Percentiles rank a stretch among this genome's conserved stretches.
Evolutionary conservation across 805 yeast species (phyloP).

Genomic region (Diddensiella transvaalensis): DNA sequence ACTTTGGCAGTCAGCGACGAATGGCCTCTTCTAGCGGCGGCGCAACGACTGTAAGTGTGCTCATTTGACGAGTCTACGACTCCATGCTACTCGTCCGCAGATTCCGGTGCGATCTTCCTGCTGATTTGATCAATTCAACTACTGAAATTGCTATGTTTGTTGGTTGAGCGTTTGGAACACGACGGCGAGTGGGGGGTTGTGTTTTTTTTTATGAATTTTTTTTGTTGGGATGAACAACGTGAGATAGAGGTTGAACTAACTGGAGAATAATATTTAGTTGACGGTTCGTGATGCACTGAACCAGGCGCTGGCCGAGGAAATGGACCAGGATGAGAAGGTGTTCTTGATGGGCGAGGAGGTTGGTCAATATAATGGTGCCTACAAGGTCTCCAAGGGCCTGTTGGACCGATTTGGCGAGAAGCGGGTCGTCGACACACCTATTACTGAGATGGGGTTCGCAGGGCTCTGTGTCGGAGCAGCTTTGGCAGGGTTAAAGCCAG

Average conservation of each 20-base stretch:
- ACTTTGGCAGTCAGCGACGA: conserved; percentile 23
- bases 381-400: conserved; percentile 92
- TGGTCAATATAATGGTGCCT: conserved; percentile 99
- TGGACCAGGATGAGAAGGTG: conserved; percentile 91
- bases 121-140: no score
- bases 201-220: no score
- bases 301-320: conserved; percentile 92
- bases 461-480: conserved; percentile 95
- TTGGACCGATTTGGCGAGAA: conserved; percentile 93
- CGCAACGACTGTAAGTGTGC: conserved; percentile 30
- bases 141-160: no score
- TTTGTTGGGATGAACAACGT: background rate
- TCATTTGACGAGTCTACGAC: no score
- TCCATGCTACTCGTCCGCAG: background rate
- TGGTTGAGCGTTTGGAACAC: no score
- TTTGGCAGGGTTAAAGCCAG: conserved; percentile 93
- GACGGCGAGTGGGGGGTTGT: background rate
- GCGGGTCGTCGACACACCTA: conserved; percentile 93
- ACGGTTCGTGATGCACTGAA: conserved; percentile 97
- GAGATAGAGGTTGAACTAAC: background rate
- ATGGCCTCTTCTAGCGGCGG: conserved; percentile 31
- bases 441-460: conserved; percentile 98
- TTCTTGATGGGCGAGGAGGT: conserved; percentile 99
- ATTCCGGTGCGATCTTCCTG: no score
- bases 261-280: no score